A percentile compares a stretch with the other conserved stretches of the same genome.
These are phyloP conservation scores for Carex scoparia DNA, from an alignment of 176 grass and related monocot genomes.

Conservation along the genomic window DNA sequence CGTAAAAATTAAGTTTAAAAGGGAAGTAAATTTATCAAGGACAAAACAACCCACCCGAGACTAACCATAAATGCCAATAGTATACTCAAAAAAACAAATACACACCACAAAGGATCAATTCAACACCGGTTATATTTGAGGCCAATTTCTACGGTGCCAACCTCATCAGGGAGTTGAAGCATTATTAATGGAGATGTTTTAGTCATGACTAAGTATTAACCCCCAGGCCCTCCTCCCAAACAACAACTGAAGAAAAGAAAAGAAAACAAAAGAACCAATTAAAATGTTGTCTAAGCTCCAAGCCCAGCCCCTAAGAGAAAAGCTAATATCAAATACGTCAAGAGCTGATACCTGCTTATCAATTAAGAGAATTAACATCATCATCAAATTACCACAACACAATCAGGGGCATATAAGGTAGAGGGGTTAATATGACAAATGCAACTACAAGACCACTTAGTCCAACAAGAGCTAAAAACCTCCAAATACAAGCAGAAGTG, in stretches of 20 bases:
- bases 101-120: background rate
- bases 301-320: background rate
- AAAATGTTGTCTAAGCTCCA: background rate
- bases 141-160: background rate
- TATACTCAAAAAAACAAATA: background rate
- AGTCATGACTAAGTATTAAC: background rate
- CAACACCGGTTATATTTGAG: background rate
- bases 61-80: background rate
- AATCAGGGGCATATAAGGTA: background rate
- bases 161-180: background rate
- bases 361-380: slow-evolving; percentile 1
- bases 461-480: background rate
- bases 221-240: background rate
- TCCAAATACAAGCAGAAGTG: background rate
- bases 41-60: background rate
- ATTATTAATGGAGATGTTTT: background rate
- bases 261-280: background rate
- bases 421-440: background rate
- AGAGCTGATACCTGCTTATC: background rate
- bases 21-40: background rate
- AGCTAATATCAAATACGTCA: background rate
- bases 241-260: background rate
- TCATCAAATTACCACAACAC: background rate
- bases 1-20: background rate
- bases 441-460: background rate